phyloP scores from a whole-genome alignment of 148 eudicot species.

The Nyssa sinensis region DNA sequence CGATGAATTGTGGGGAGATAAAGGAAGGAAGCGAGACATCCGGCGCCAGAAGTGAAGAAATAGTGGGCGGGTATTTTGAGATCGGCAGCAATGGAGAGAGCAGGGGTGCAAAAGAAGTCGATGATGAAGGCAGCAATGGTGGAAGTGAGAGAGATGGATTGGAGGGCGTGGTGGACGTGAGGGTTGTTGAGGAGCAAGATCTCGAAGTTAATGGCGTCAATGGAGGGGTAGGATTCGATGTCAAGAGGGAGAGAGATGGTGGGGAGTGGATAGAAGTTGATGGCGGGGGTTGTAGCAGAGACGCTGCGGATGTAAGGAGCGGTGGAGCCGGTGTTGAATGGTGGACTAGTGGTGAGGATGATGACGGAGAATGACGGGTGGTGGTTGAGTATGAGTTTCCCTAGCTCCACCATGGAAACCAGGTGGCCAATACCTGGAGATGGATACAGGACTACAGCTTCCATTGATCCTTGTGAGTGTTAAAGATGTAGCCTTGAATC shows the following conservation, averaged over 20 bases:
- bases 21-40: too few species aligned
- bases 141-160: not conserved
- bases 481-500: too few species aligned
- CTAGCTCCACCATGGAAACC: conserved; percentile 34
- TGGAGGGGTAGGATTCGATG: not conserved
- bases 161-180: not conserved
- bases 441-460: conserved; percentile 23
- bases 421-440: conserved; percentile 28
- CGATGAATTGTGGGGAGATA: too few species aligned
- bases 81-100: not conserved
- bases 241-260: conserved; percentile 10
- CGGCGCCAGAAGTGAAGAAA: too few species aligned
- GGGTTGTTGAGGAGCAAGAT: too few species aligned
- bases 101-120: not conserved
- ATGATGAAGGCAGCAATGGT: not conserved
- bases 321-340: conserved; percentile 23
- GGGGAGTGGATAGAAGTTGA: conserved; percentile 35
- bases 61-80: not conserved
- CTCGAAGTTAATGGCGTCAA: too few species aligned
- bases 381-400: conserved; percentile 23
- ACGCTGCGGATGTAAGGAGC: conserved; percentile 17
- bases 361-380: conserved; percentile 25
- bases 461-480: conserved; percentile 9
- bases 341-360: conserved; percentile 17
- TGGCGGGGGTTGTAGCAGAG: conserved; percentile 28